Percentiles rank a stretch among this genome's conserved stretches.
phyloP scores from a whole-genome alignment of 345 rosid genomes.

The Aquilaria sinensis region DNA sequence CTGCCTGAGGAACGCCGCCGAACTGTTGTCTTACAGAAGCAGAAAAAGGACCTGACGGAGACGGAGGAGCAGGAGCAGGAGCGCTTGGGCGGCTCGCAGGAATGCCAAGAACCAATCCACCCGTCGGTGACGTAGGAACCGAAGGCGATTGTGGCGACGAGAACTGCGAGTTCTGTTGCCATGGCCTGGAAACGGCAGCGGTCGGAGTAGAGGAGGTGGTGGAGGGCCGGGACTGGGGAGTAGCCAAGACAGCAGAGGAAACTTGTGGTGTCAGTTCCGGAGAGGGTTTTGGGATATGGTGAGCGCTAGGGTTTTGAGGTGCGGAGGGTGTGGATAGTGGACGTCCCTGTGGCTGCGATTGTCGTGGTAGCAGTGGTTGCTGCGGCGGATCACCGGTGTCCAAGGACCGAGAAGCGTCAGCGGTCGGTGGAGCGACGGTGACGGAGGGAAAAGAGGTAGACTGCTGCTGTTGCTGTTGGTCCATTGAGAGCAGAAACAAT shows the following conservation, averaged over 20 bases:
- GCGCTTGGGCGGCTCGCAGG: conserved; percentile 42
- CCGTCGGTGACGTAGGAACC: conserved; percentile 36
- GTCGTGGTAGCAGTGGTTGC: too few relatives aligned
- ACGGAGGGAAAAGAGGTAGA: too few relatives aligned
- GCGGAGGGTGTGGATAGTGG: conserved; percentile 22
- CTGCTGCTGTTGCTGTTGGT: too few relatives aligned
- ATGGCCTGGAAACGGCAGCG: conserved; percentile 49
- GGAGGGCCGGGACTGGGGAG: conserved; percentile 19
- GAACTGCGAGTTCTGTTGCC: conserved; percentile 60
- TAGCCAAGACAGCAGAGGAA: conserved; percentile 17
- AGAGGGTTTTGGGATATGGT: conserved; percentile 19
- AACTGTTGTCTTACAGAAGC: conserved; percentile 60
- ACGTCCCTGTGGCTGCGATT: not conserved
- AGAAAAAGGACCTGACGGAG: conserved; percentile 41
- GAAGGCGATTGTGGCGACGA: conserved; percentile 32
- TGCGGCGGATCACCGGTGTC: too few relatives aligned
- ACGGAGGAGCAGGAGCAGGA: conserved; percentile 21
- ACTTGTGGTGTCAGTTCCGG: conserved; percentile 23
- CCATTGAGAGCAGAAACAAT: too few relatives aligned
- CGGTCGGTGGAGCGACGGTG: too few relatives aligned
- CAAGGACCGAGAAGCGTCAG: too few relatives aligned
- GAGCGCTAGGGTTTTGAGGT: conserved; percentile 19
- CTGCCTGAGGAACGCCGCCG: conserved; percentile 23
- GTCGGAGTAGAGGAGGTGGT: not conserved
- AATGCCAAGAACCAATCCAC: conserved; percentile 63